phyloP scores from a whole-genome alignment of 176 grass and related monocot genomes.

The Pontederia paniculata region DNA sequence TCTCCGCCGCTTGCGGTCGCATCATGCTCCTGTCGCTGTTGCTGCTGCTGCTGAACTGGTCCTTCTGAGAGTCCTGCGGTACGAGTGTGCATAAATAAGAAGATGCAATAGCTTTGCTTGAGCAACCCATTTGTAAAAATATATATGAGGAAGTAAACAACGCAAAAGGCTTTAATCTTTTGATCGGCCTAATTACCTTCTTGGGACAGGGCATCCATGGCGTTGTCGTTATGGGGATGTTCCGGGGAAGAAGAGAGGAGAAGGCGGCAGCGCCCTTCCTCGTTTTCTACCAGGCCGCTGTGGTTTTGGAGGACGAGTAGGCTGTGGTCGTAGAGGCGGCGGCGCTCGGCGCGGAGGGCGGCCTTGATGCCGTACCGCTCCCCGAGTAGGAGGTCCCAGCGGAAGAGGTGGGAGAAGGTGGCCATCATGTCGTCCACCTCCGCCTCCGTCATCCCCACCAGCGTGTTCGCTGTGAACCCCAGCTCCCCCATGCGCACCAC shows the following conservation, averaged over 20 bases:
- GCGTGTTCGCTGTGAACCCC: constrained; percentile 40
- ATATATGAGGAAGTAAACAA: too few relatives aligned
- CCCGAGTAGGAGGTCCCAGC: constrained; percentile 88
- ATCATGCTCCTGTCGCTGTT: constrained; percentile 27
- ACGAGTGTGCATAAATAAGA: not conserved
- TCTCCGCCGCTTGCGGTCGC: constrained; percentile 9
- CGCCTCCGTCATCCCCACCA: constrained; percentile 48
- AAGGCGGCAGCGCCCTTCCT: constrained; percentile 14
- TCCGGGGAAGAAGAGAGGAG: constrained; percentile 6
- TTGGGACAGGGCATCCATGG: constrained; percentile 55
- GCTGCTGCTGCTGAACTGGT: constrained; percentile 31
- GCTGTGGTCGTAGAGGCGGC: constrained; percentile 28
- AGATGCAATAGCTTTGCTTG: too few relatives aligned
- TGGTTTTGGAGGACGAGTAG: constrained; percentile 13
- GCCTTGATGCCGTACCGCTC: constrained; percentile 89
- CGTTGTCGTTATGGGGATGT: constrained; percentile 27
- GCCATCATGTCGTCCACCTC: constrained; percentile 99
- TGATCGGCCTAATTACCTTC: constrained; percentile 37
- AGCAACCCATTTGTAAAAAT: too few relatives aligned
- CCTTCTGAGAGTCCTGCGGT: constrained; percentile 49
- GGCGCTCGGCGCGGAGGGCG: constrained; percentile 65
- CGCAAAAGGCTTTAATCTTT: too few relatives aligned
- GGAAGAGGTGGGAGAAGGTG: constrained; percentile 68
- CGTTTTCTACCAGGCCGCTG: not conserved
- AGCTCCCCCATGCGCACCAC: constrained; percentile 37